A percentile compares a stretch with the other conserved stretches of the same genome.
phyloP scores from a whole-genome alignment of 345 rosid species.

The Camelina hispida region DNA sequence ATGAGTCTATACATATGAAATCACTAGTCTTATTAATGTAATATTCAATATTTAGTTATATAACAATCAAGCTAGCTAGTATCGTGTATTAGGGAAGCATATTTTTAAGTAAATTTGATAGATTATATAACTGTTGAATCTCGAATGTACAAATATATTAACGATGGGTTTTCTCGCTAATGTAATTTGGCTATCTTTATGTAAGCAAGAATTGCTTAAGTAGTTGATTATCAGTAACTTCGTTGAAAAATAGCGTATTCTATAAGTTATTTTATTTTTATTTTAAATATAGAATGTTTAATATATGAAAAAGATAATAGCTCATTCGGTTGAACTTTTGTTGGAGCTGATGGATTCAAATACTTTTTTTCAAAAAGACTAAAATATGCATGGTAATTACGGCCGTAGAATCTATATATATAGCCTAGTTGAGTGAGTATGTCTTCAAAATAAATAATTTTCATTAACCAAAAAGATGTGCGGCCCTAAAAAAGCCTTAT shows the following conservation, averaged over 20 bases:
- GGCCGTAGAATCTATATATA: background rate
- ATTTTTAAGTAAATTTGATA: conserved; percentile 7
- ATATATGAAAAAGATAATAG: background rate
- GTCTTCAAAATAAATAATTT: background rate
- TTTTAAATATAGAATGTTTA: background rate
- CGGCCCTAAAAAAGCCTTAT: background rate
- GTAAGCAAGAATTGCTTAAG: conserved; percentile 2
- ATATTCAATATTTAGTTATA: background rate
- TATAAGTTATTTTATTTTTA: background rate
- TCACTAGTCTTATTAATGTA: background rate
- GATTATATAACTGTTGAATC: conserved; percentile 9
- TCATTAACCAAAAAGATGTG: background rate
- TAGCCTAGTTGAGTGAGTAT: background rate
- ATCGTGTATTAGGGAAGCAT: conserved; percentile 12
- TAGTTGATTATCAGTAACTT: conserved; percentile 3
- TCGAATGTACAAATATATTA: conserved; percentile 27
- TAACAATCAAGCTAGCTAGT: conserved; percentile 18
- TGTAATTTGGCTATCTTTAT: conserved; percentile 31
- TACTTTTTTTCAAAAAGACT: no score
- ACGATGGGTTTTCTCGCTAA: conserved; percentile 8
- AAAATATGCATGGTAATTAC: background rate
- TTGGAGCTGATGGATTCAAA: background rate
- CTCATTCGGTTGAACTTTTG: background rate
- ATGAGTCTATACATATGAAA: conserved; percentile 48
- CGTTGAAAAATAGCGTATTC: background rate